Base-by-base conservation (phyloP, 2,329 filamentous ascomycete genomes). In the Ophiostoma ulmi region DNA sequence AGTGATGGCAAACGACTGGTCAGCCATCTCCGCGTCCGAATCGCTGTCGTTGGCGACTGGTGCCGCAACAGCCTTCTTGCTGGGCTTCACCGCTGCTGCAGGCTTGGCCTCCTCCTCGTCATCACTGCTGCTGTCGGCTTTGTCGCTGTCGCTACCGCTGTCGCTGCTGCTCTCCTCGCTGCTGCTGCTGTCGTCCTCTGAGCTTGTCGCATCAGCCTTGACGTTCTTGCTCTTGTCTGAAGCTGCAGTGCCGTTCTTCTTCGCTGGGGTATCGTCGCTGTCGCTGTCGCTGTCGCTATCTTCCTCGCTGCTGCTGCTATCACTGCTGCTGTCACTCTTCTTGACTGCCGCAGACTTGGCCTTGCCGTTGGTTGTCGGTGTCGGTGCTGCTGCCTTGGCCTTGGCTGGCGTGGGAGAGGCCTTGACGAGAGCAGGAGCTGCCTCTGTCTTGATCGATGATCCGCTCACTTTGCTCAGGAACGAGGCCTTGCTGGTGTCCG, bases 1-100 rank as follows among this genome's bases (percentile, higher is more conserved):
- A 4, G 70, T 68, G 2, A 75, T 64, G 31, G 72, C 75, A 72
- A 80, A 80, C 1, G 82, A 80, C 73, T 81, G 78, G 63, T 83
- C 80, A 3, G 70, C 74, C 71, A 74, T 75, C 48, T 75, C 74
- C 13, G 44, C 70, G 67, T 74, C 73, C 7, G 38, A 36, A 36
- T 61, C 61, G 6, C 5, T 61, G 22, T 36, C 61, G 20, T 44
- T 39, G 20, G 38, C 39, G 10, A 39, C 52, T 7, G 39, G 17
- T 17, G 61, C 20, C 44, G 41, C 31, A 22, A 55, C 55, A 13
- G 55, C 2, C 41, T 38, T 44, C 3, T 36, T 48, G 44, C 31
- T 48, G 4, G 68, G n/a, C 38, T 68, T 70, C 3, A 41, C n/a
- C 20, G n/a, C n/a, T 13, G 38, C 11, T 5, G 10, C 14, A 8